phyloP scores from a whole-genome alignment of 345 rosid genomes.

The Aethionema arabicum region DNA sequence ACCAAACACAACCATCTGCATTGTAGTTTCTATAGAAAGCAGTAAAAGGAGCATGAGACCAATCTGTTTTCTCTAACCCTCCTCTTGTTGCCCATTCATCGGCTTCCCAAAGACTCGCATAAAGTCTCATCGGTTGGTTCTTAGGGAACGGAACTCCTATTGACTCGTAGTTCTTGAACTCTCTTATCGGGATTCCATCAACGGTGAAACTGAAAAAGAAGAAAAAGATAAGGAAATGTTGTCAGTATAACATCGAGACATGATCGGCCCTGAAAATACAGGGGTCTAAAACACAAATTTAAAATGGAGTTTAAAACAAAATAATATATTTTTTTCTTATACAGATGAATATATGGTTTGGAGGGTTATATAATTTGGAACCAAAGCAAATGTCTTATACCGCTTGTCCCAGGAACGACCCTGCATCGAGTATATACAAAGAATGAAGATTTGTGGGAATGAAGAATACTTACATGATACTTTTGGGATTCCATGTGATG shows the following conservation, averaged over 20 bases:
- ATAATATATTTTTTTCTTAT: no score
- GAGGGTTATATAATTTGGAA: no score
- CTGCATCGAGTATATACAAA: not conserved
- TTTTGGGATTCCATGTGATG: conserved; percentile 38
- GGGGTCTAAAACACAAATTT: no score
- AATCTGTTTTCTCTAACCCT: conserved; percentile 57
- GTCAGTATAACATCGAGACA: no score
- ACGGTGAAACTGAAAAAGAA: conserved; percentile 46
- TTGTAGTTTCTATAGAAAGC: conserved; percentile 58
- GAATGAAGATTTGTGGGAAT: not conserved
- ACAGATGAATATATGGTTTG: no score
- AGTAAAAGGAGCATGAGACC: conserved; percentile 58
- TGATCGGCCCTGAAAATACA: no score
- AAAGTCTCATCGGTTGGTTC: conserved; percentile 52
- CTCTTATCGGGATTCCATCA: conserved; percentile 62
- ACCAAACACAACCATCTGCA: conserved; percentile 49
- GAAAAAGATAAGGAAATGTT: not conserved
- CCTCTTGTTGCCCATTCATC: conserved; percentile 78
- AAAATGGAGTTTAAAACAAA: no score
- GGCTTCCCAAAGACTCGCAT: conserved; percentile 63
- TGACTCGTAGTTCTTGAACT: conserved; percentile 65
- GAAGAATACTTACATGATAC: conserved; percentile 23
- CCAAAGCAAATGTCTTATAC: no score
- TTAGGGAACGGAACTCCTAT: conserved; percentile 59
- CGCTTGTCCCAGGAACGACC: no score